Base-by-base conservation (phyloP, 106 monocot species). In the Dendrobium nobile region DNA sequence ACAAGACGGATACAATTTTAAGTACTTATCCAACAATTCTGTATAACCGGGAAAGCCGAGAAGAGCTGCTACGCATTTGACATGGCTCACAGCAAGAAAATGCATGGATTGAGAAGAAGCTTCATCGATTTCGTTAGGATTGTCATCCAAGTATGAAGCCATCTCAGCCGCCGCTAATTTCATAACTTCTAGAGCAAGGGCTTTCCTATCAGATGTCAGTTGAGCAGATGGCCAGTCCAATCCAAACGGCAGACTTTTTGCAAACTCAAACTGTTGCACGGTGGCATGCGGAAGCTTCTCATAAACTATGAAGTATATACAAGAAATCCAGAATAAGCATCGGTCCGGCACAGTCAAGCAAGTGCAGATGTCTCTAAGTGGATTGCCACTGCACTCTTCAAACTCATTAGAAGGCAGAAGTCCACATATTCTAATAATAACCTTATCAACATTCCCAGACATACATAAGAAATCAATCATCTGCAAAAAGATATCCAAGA, bases 401-500 rank as follows among this genome's bases (percentile, higher is more conserved):
- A 41, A 79, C 79, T 59, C 59, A 33, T 47, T 75, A 64, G 47
- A 18, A 24, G 83, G 56, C 72, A 80, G 77, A 77, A 89, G 86
- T 54, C 22, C 67, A 78, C 54, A 80, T 27, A 95, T 82, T 81
- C 41, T 88, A 26, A 80, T 82, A 28, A 88, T 75, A 2, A 86
- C 92, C 79, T 81, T 81, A 26, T 91, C 91, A 41, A 88, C 73
- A 73, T 82, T 64, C 22, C 88, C 99, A 82, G 77, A 84, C 93
- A 93, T 93, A 78, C 88, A 84, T 37, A 91, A 82, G 74, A 88
- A 91, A 80, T 93, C 83, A 43, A 99, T 47, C 99, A 99, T 95
- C 86, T 95, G 95, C 82, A 99, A 81, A 72, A 91, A 95, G 64
- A 95, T 84, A 28, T 99, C 99, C 79, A 99, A 80, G 42, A 99